Conservation (phyloP, 2,329 filamentous ascomycete species). For the Pseudocercospora cruenta region DNA sequence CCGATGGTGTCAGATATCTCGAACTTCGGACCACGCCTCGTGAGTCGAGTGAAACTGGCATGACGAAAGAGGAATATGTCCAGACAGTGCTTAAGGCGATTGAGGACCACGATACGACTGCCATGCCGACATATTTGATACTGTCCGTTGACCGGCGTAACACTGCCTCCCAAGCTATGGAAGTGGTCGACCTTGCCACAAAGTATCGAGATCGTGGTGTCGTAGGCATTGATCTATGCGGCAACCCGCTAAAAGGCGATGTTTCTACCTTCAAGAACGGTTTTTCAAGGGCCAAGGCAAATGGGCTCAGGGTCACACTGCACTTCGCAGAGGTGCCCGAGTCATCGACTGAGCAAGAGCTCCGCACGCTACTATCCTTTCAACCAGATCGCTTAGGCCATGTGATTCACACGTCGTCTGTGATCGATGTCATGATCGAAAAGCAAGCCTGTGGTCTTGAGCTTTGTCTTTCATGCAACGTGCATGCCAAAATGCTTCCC, state of each 20-base stretch:
- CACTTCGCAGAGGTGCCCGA: constrained; percentile 75
- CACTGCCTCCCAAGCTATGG: constrained; percentile 60
- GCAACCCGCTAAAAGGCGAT: constrained; percentile 68
- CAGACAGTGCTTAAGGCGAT: constrained; percentile 68
- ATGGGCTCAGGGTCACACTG: constrained; percentile 67
- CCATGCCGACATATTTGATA: constrained; percentile 58
- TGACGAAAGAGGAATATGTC: constrained; percentile 69
- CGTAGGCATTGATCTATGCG: constrained; percentile 78
- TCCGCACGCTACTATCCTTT: constrained; percentile 67
- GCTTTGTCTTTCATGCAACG: constrained; percentile 79
- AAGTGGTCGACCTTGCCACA: constrained; percentile 66
- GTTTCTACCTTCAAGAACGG: constrained; percentile 63
- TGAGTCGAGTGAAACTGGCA: constrained; percentile 55
- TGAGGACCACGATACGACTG: constrained; percentile 47
- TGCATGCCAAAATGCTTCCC: constrained; percentile 70
- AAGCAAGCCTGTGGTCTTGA: constrained; percentile 66
- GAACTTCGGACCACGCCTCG: constrained; percentile 82
- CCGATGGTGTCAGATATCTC: constrained; percentile 74
- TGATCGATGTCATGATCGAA: constrained; percentile 61
- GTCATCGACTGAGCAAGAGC: constrained; percentile 62
- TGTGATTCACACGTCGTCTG: constrained; percentile 72
- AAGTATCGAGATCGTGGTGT: constrained; percentile 56
- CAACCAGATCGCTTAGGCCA: constrained; percentile 72
- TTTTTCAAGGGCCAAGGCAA: constrained; percentile 60
- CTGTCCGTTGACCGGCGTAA: constrained; percentile 74